Base-by-base conservation (phyloP, 1,139 yeast genomes). In the Meyerozyma sp. region DNA sequence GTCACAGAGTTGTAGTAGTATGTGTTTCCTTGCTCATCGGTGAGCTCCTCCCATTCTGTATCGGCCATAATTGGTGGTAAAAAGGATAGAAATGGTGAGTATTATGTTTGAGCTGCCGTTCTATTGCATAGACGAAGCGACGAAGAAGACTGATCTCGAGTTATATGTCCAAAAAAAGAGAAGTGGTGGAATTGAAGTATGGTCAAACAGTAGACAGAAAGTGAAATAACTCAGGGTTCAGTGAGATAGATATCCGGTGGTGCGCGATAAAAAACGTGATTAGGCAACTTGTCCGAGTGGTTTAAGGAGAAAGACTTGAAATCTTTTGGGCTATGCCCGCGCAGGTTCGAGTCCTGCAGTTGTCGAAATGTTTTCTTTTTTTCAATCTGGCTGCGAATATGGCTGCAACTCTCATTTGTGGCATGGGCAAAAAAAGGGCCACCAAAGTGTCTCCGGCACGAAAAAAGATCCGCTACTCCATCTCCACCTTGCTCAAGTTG, bases 1-100 rank as follows among this genome's bases (percentile, higher is more conserved):
- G 94, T 84, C 32, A 58, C 71, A 1, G 77, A 48, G 52, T 90
- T 81, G 61, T 81, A 87, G 61, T 84, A 90, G 64, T 90, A 91
- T 1, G 69, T 68, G 36, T 84, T 72, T 0, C 95, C 95, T 35
- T 79, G 78, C 10, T 77, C 79, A 51, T 84, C 89, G 35, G 67
- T 67, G 18, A 78, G 75, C 48, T 81, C 76, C 58, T 79, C 81
- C 96, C 96, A 89, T 16, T 47, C 47, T 13, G 51, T 9, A 4
- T 34, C 37, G 26, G 13, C 26, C 37, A 34, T 18, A 5, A 11
- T 32, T 1, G 10, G 16, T n/a, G 5, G 18, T 11, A 5, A 27
- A 27, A 27, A 10, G n/a, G 29, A 5, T 27, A 27, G 29, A 10
- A 27, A 27, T 5, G 13, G 13, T 3, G 5, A 11, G 7, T 8